phyloP scores from a whole-genome alignment of 805 yeast species.

The Monosporozyma aerobia region DNA sequence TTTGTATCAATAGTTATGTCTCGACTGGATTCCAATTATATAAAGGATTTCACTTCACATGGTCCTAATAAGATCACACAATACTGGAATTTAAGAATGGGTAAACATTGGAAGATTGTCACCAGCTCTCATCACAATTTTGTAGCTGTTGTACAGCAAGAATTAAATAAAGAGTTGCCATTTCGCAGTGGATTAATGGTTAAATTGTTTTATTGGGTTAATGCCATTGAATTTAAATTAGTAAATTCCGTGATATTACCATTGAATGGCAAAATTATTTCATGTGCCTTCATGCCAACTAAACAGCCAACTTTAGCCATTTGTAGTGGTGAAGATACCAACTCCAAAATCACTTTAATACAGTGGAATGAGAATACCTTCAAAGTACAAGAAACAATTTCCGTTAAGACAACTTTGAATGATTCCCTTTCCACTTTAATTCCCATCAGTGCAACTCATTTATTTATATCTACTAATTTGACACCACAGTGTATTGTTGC shows the following conservation, averaged over 20 bases:
- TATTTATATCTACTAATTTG: background rate
- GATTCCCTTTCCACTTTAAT: background rate
- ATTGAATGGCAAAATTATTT: background rate
- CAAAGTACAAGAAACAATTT: background rate
- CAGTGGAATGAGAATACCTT: background rate
- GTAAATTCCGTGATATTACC: background rate
- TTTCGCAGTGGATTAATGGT: background rate
- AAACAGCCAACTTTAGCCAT: background rate
- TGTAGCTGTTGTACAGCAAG: background rate
- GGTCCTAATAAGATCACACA: background rate
- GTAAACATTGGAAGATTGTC: background rate
- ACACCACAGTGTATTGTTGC: background rate
- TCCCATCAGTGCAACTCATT: background rate
- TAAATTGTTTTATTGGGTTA: background rate
- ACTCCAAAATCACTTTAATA: background rate
- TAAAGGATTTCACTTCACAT: background rate
- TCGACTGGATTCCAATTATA: background rate
- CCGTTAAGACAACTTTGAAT: background rate
- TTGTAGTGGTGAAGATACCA: background rate
- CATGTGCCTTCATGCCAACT: background rate
- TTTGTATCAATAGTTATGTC: background rate
- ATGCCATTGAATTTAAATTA: background rate
- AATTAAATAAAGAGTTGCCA: background rate
- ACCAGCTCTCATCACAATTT: background rate
- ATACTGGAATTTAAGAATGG: background rate